Evolutionary conservation across 2,329 filamentous ascomycete genomes (phyloP), one percentile per base, ranked within the genome.

Genomic region (Penicillium sp.): DNA sequence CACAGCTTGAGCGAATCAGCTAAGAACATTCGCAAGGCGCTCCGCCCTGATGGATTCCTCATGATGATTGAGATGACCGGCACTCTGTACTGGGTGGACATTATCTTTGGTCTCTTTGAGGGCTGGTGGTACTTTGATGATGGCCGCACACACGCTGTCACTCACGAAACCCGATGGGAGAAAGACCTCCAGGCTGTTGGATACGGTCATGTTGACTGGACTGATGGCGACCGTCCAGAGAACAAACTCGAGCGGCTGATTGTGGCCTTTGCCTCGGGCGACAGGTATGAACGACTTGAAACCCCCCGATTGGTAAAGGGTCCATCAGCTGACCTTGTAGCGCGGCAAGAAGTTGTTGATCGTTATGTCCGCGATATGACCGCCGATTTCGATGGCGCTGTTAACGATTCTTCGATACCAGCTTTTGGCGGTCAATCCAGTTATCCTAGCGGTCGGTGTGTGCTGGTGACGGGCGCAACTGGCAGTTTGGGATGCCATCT

Each of bases 91-190:
- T 71, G 65, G 29, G 62, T 74, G 19, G 72, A 75, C 51, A 48
- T 75, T 3, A 62, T 74, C 1, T 74, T 73, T 49, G 74, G 74
- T 1, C 52, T 72, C 6, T 64, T 75, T 14, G 71, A 72, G 21
- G 74, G 74, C 5, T 76, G 74, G 74, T 76, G 74, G 74, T 59
- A 74, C 3, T 74, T 74, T 27, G 68, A 74, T n/a, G 73, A 76
- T 49, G 73, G 71, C 2, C 70, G 74, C 1, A 62, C 57, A 6
- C 72, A 76, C 56, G 72, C 71, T 1, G 59, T 68, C n/a, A 61
- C 61, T 5, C 54, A 49, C 11, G 60, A 62, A 27, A 3, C 33
- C 1, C 55, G 57, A 1, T 70, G 73, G 70, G 65, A 73, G 60
- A 39, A 54, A 1, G 65, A 63, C 14, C 54, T 76, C 14, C 62